phyloP scores from a whole-genome alignment of 257 asterid species.

The Phtheirospermum japonicum region DNA sequence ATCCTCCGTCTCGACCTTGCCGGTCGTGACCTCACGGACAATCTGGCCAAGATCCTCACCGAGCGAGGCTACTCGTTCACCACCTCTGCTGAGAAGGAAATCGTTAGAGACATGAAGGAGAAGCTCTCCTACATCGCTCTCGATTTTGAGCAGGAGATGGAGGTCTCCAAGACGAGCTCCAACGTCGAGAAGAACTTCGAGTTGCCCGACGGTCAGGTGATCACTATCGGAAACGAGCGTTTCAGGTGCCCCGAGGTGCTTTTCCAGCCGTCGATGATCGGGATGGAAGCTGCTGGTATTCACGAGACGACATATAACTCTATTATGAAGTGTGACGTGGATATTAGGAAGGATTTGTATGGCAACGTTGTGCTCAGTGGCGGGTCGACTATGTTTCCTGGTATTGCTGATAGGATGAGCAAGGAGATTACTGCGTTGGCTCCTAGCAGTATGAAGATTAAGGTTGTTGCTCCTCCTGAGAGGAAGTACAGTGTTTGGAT shows the following conservation, averaged over 20 bases:
- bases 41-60: constrained; percentile 32
- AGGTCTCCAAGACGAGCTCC: constrained; percentile 35
- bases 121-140: constrained; percentile 37
- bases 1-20: constrained; percentile 40
- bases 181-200: constrained; percentile 34
- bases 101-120: constrained; percentile 42
- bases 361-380: constrained; percentile 39
- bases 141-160: constrained; percentile 38
- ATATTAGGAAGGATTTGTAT: constrained; percentile 38
- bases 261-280: constrained; percentile 42
- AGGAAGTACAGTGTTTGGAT: constrained; percentile 41
- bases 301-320: constrained; percentile 38
- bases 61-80: constrained; percentile 37
- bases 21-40: constrained; percentile 37
- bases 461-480: constrained; percentile 41
- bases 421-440: constrained; percentile 38
- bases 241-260: constrained; percentile 43
- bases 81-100: constrained; percentile 40
- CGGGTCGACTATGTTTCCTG: constrained; percentile 35
- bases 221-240: constrained; percentile 39
- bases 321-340: constrained; percentile 40
- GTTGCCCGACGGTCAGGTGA: constrained; percentile 39
- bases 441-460: constrained; percentile 40
- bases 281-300: constrained; percentile 40
- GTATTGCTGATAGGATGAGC: constrained; percentile 39